Percentiles rank a stretch among this genome's conserved stretches.
phyloP scores from a whole-genome alignment of 2,329 filamentous ascomycete genomes.

The Aschersonia sp. region DNA sequence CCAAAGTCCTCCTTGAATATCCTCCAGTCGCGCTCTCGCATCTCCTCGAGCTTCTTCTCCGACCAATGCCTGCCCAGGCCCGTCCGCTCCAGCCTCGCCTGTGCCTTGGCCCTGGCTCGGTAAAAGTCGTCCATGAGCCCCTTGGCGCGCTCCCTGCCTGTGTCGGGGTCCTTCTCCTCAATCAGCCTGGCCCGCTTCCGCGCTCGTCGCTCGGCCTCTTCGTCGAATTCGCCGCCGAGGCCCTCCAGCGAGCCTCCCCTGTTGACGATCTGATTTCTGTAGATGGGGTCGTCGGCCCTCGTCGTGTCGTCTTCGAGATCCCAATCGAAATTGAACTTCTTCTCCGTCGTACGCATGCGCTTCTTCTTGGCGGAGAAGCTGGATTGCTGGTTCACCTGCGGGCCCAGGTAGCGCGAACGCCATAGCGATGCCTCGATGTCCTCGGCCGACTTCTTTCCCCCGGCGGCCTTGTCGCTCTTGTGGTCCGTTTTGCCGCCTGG shows the following conservation, averaged over 20 bases:
- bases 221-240: slow-evolving; percentile 34
- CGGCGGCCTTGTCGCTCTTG: slow-evolving; percentile 20
- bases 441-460: slow-evolving; percentile 31
- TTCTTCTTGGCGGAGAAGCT: slow-evolving; percentile 96
- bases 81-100: slow-evolving; percentile 57
- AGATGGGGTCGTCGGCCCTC: slow-evolving; percentile 57
- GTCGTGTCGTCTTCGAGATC: slow-evolving; percentile 81
- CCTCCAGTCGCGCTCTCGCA: slow-evolving; percentile 96
- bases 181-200: slow-evolving; percentile 52
- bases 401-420: slow-evolving; percentile 78
- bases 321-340: slow-evolving; percentile 99
- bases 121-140: slow-evolving; percentile 74
- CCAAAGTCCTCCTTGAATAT: slow-evolving; percentile 99
- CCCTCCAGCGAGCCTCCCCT: slow-evolving; percentile 28
- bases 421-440: slow-evolving; percentile 61
- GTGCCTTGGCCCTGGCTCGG: slow-evolving; percentile 43
- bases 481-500: slow-evolving; percentile 22
- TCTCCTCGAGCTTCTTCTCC: slow-evolving; percentile 80
- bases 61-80: slow-evolving; percentile 89
- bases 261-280: slow-evolving; percentile 25
- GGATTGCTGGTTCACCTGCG: slow-evolving; percentile 65
- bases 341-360: slow-evolving; percentile 77
- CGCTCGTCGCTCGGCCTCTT: slow-evolving; percentile 38
- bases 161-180: slow-evolving; percentile 58
- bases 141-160: slow-evolving; percentile 60